Evolutionary conservation across 2,329 filamentous ascomycete species (phyloP).

Genomic region (Botrytis fragariae): DNA sequence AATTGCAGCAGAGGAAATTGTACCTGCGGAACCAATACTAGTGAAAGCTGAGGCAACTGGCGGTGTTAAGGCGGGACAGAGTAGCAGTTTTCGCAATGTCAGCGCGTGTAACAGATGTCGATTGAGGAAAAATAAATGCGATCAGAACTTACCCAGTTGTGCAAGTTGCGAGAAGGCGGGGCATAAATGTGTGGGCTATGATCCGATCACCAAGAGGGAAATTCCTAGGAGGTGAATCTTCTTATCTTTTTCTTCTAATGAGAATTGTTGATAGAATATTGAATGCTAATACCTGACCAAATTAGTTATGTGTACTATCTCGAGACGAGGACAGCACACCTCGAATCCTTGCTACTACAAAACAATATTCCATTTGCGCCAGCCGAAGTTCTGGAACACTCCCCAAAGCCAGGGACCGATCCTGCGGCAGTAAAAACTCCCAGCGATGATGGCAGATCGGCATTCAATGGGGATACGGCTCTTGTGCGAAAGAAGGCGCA

Average conservation of each 20-base stretch:
- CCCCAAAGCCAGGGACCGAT: conserved; percentile 44
- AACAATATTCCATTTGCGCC: conserved; percentile 71
- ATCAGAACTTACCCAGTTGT: conserved; percentile 88
- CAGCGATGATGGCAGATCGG: conserved; percentile 33
- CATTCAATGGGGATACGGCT: conserved; percentile 26
- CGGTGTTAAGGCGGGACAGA: conserved; percentile 47
- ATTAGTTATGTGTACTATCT: conserved; percentile 89
- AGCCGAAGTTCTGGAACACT: conserved; percentile 65
- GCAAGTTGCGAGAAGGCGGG: conserved; percentile 90
- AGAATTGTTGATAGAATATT: not conserved
- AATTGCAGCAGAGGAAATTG: conserved; percentile 23
- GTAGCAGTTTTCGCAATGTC: conserved; percentile 77
- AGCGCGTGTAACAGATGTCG: conserved; percentile 93
- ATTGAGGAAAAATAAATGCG: conserved; percentile 89
- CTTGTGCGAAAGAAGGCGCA: conserved; percentile 29
- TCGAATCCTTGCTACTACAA: conserved; percentile 71
- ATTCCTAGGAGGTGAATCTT: conserved; percentile 69
- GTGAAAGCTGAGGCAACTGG: conserved; percentile 9
- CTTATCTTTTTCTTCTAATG: not conserved
- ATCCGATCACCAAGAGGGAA: conserved; percentile 93
- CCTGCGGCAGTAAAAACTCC: conserved; percentile 34
- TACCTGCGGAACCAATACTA: conserved; percentile 29
- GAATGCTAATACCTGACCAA: not conserved
- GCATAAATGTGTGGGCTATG: conserved; percentile 90
- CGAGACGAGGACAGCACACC: conserved; percentile 78